Conservation (phyloP, 2,329 filamentous ascomycete species). For the Microsporum canis region DNA sequence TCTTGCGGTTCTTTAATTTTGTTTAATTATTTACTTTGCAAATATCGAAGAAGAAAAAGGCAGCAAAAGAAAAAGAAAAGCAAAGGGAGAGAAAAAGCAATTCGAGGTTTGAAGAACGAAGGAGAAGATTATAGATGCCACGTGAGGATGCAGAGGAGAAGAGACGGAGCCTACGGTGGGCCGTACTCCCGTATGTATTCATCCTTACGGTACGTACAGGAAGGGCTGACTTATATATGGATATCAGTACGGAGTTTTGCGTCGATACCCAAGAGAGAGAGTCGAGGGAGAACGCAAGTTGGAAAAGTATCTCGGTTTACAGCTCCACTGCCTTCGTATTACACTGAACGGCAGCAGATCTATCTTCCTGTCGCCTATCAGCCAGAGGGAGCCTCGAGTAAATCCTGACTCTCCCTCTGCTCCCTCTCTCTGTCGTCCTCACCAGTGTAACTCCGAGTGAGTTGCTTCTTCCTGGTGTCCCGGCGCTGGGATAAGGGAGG, state of each 20-base stretch:
- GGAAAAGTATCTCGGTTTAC: neutral
- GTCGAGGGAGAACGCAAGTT: neutral
- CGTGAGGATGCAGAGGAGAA: neutral
- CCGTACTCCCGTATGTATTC: neutral
- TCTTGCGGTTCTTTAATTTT: slow-evolving; percentile 4
- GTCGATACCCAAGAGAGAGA: neutral
- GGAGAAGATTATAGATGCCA: neutral
- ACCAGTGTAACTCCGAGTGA: neutral
- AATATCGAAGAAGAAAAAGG: neutral
- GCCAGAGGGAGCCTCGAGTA: neutral
- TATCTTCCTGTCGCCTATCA: neutral
- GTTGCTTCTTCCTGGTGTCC: neutral
- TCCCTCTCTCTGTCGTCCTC: neutral
- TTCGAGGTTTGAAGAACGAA: neutral
- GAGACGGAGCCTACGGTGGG: neutral
- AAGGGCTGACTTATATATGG: neutral
- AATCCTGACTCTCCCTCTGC: neutral
- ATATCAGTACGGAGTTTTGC: neutral
- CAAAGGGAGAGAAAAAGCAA: neutral
- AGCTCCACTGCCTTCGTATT: neutral
- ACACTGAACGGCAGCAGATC: neutral
- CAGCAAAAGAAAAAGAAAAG: neutral
- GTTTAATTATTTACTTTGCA: slow-evolving; percentile 2
- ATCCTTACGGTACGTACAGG: too few species aligned
- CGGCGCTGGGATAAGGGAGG: too few species aligned